Conservation (phyloP, 176 grass and related monocot genomes). For the Carex myosuroides region DNA sequence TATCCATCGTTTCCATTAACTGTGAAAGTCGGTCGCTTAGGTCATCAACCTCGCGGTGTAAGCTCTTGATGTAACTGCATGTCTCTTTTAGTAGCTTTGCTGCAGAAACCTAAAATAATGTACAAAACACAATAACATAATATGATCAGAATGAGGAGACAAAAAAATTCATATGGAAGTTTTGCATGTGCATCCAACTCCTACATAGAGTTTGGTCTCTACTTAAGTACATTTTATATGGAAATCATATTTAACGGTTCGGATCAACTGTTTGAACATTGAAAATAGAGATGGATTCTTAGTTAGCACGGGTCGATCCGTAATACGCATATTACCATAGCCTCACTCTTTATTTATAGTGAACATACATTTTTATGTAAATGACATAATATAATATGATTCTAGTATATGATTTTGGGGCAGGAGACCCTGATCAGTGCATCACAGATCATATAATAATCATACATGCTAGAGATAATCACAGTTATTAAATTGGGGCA, state of each 20-base stretch:
- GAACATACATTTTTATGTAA: background rate
- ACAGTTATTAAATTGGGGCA: background rate
- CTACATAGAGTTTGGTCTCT: too few relatives aligned
- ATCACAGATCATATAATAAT: background rate
- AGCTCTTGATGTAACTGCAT: conserved; percentile 88
- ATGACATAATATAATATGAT: background rate
- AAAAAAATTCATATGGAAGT: background rate
- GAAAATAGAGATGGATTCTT: too few relatives aligned
- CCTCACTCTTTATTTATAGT: background rate
- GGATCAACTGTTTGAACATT: too few relatives aligned
- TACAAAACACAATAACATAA: background rate
- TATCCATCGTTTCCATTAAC: conserved; percentile 69
- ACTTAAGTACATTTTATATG: too few relatives aligned
- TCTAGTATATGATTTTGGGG: background rate
- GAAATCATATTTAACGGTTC: too few relatives aligned
- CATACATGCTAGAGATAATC: background rate
- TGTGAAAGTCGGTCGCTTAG: conserved; percentile 62
- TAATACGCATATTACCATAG: too few relatives aligned
- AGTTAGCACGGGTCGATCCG: too few relatives aligned
- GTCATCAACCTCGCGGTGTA: conserved; percentile 75
- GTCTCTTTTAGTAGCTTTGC: conserved; percentile 89
- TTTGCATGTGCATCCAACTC: too few relatives aligned
- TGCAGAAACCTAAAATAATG: conserved; percentile 53
- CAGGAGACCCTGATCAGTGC: background rate
- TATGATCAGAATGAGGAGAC: background rate